Percentiles rank a stretch among this genome's conserved stretches.
Evolutionary conservation across 169 alveolate species (phyloP).

Genomic region (Eimeria necatrix): DNA sequence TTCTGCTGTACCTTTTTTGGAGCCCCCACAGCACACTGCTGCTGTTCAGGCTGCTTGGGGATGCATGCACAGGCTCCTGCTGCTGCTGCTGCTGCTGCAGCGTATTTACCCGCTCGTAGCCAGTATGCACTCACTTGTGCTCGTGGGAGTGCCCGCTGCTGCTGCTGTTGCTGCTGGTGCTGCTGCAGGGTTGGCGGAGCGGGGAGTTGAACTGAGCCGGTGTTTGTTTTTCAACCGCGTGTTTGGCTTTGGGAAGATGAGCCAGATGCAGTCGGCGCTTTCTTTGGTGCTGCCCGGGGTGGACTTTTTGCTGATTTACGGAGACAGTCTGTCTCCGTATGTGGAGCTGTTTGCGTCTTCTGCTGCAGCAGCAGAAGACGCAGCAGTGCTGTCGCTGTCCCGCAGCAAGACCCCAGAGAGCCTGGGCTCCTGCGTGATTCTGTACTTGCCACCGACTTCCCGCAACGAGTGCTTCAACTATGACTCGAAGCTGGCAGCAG

Average conservation of each 20-base stretch:
- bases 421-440: background rate
- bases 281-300: constrained; percentile 33
- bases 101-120: background rate
- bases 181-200: constrained; percentile 2
- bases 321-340: background rate
- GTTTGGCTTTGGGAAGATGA: background rate
- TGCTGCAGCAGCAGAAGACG: constrained; percentile 55
- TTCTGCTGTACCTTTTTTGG: too few relatives aligned
- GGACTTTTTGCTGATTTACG: background rate
- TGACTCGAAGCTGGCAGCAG: constrained; percentile 11
- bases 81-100: background rate
- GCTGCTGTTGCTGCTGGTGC: background rate
- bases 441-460: constrained; percentile 35
- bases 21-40: too few relatives aligned
- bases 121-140: background rate
- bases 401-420: background rate
- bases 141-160: background rate
- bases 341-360: background rate
- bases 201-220: constrained; percentile 42
- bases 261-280: background rate
- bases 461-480: constrained; percentile 34
- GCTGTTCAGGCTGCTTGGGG: too few relatives aligned
- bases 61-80: background rate
- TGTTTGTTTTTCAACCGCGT: constrained; percentile 22
- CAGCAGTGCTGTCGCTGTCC: background rate